phyloP scores from a whole-genome alignment of 768 basidiomycete species.

The Filobasidium wieringae region DNA sequence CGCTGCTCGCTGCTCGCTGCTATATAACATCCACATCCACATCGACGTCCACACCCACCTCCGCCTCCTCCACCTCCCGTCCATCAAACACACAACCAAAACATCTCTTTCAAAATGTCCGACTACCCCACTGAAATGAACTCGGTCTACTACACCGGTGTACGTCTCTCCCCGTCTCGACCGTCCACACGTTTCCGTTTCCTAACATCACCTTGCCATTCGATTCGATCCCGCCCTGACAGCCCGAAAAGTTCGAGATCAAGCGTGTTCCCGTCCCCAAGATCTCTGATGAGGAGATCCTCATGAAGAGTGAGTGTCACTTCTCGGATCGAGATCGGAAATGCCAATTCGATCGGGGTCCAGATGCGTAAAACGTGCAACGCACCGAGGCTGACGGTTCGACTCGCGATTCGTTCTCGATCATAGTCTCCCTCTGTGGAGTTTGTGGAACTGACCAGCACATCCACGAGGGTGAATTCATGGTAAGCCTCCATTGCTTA shows the following conservation, averaged over 20 bases:
- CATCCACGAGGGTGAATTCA: slow-evolving; percentile 44
- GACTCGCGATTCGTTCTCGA: slow-evolving; percentile 6
- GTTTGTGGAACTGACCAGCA: slow-evolving; percentile 56
- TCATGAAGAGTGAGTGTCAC: slow-evolving; percentile 52
- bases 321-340: background rate
- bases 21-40: no score
- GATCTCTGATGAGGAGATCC: slow-evolving; percentile 56
- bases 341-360: background rate
- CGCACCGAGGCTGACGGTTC: background rate
- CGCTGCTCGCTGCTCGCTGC: no score
- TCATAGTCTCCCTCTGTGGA: slow-evolving; percentile 41
- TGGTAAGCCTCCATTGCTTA: slow-evolving; percentile 1
- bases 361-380: slow-evolving; percentile 3
- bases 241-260: slow-evolving; percentile 48
- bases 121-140: slow-evolving; percentile 45
- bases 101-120: background rate
- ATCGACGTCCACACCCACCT: no score
- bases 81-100: background rate
- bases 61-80: background rate
- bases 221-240: background rate
- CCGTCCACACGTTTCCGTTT: background rate
- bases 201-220: background rate
- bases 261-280: slow-evolving; percentile 57
- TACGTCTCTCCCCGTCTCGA: slow-evolving; percentile 29
- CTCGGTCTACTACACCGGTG: slow-evolving; percentile 61